Evolutionary conservation across 768 basidiomycete species (phyloP), one percentile per base, ranked within the genome.

Genomic region (Rhizopogon vesiculosus): DNA sequence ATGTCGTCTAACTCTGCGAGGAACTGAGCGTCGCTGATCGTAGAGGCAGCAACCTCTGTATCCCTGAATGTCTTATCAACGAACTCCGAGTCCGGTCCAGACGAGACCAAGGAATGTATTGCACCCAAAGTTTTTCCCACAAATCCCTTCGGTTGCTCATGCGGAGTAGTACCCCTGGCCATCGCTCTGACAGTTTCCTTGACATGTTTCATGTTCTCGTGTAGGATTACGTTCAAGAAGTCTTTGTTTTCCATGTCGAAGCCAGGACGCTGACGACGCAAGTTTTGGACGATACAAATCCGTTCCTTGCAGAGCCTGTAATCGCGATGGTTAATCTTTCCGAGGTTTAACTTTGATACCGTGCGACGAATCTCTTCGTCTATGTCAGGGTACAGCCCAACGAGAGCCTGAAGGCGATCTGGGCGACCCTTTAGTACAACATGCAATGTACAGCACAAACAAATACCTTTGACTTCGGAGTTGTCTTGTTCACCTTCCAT

Each of bases 231-330:
- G 19, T 49, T 13, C 1, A 59, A 41, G 1, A 66, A 25, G 12
- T n/a, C 12, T 0, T 19, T 12, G 3, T 8, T 42, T 50, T 7
- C 15, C 10, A 53, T 25, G 19, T 56, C 51, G 3, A 60, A 7
- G 7, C 50, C 43, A 1, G 45, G 25, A 5, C 58, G n/a, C 7
- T 56, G 45, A 0, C 42, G 9, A 5, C 0, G 0, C 1, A 69
- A 18, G 16, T 45, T 55, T 28, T 57, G 58, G 29, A 60, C 54
- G 2, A 60, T 3, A 19, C 41, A 28, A 15, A 69, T 45, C 8
- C 55, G 64, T 0, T 61, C 40, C 51, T 69, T 69, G n/a, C 42
- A 25, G 5, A 0, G 1, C 38, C 13, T 54, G 52, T 61, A 66
- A 0, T 64, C 64, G 2, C 0, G 10, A 18, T 58, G 19, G 5